Evolutionary conservation across 2,329 filamentous ascomycete species (phyloP).

Genomic region (Cladorrhinum sp.): DNA sequence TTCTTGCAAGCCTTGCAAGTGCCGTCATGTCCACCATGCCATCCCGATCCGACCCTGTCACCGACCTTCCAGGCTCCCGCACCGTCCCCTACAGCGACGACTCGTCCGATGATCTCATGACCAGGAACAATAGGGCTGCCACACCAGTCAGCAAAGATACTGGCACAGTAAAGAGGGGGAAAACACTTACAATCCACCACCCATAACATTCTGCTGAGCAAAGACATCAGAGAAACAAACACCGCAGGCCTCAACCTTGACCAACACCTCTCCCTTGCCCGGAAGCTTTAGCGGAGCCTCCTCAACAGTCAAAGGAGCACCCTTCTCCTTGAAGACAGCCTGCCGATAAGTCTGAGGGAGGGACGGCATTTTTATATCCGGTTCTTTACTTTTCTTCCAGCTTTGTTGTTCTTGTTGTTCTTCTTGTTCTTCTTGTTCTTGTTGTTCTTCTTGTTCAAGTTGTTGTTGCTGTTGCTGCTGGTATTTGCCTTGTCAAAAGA

Average conservation of each 20-base stretch:
- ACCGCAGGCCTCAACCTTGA: slow-evolving; percentile 61
- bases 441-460: too few species aligned
- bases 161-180: background rate
- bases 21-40: slow-evolving; percentile 64
- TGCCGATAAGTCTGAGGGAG: slow-evolving; percentile 57
- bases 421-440: background rate
- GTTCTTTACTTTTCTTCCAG: background rate
- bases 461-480: too few species aligned
- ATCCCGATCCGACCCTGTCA: slow-evolving; percentile 64
- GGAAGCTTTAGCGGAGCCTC: slow-evolving; percentile 45
- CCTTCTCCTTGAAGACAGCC: slow-evolving; percentile 50
- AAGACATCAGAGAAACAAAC: slow-evolving; percentile 55
- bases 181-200: slow-evolving; percentile 30
- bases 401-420: too few species aligned
- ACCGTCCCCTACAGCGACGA: slow-evolving; percentile 51
- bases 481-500: too few species aligned
- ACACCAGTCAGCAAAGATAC: slow-evolving; percentile 16
- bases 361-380: slow-evolving; percentile 24
- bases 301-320: slow-evolving; percentile 49
- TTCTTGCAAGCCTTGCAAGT: slow-evolving; percentile 62
- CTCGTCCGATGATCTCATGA: slow-evolving; percentile 60
- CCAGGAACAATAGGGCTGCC: slow-evolving; percentile 43
- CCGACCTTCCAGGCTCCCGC: slow-evolving; percentile 58
- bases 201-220: slow-evolving; percentile 35
- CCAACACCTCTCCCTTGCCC: slow-evolving; percentile 44